These are phyloP conservation scores for Nakazawaea sp. DNA, from an alignment of 805 yeast species.

Conservation along the genomic window DNA sequence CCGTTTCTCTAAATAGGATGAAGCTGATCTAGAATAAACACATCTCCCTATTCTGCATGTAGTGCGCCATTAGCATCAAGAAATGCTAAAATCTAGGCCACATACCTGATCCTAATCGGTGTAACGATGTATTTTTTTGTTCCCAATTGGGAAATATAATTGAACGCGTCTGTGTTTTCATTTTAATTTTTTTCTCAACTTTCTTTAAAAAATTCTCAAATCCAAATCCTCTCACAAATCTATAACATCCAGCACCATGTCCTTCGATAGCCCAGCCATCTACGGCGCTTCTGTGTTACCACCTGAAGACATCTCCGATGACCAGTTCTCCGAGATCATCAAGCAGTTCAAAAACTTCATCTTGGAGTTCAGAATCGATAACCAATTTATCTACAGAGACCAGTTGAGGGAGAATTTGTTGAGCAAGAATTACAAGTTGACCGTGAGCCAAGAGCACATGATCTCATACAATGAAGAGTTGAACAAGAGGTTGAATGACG, in stretches of 20 bases:
- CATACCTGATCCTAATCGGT: too few species aligned
- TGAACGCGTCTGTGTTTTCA: constrained; percentile 7
- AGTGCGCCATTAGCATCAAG: too few species aligned
- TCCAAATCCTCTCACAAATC: background rate
- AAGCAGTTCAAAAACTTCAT: constrained; percentile 78
- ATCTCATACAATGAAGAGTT: constrained; percentile 85
- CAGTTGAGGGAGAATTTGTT: constrained; percentile 83
- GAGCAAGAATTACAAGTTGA: constrained; percentile 63
- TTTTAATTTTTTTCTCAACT: background rate
- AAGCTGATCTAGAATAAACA: too few species aligned
- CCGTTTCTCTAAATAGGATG: too few species aligned
- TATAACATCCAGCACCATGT: constrained; percentile 49
- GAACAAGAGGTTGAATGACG: constrained; percentile 76
- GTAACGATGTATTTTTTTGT: too few species aligned
- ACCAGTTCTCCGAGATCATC: constrained; percentile 58
- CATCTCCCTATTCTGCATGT: too few species aligned
- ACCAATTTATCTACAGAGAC: constrained; percentile 82
- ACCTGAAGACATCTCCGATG: constrained; percentile 67
- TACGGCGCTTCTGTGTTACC: constrained; percentile 80
- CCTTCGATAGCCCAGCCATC: constrained; percentile 66
- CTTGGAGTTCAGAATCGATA: constrained; percentile 76
- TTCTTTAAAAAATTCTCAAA: too few species aligned
- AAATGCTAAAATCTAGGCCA: too few species aligned
- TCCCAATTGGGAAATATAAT: constrained; percentile 10
- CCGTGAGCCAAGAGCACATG: constrained; percentile 77